Evolutionary conservation across 75 land plant species (phyloP).

Genomic region (Sequoiadendron giganteum): DNA sequence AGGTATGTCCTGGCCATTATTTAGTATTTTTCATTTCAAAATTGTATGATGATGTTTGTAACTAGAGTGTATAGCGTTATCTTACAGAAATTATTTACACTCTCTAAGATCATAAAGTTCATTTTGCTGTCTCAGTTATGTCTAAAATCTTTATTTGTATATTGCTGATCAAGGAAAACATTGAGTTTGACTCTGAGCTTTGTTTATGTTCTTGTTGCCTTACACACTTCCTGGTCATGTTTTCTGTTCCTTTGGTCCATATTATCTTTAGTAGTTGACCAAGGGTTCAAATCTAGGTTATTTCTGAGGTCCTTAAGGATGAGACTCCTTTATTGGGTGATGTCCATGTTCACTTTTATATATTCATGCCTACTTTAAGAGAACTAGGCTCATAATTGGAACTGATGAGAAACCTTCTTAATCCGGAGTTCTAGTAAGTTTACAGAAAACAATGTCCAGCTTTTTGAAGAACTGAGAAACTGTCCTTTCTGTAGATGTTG

Average conservation of each 20-base stretch:
- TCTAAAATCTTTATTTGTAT: background rate
- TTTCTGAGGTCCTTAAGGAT: background rate
- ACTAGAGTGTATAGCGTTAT: background rate
- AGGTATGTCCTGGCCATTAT: slow-evolving; percentile 39
- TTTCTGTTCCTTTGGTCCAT: background rate
- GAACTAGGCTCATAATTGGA: background rate
- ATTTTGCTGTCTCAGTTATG: background rate
- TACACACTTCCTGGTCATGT: background rate
- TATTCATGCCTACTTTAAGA: background rate
- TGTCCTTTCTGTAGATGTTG: background rate
- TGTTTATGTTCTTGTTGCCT: background rate
- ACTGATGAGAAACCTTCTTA: background rate
- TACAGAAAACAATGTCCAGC: background rate
- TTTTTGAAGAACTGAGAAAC: background rate
- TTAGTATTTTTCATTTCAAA: background rate
- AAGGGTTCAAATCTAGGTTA: background rate
- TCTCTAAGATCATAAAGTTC: background rate
- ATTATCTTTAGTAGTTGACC: background rate
- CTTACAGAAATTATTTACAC: background rate
- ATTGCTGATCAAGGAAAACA: background rate
- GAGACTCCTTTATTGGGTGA: background rate
- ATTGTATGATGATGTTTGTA: background rate
- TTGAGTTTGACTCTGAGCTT: background rate
- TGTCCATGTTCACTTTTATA: background rate
- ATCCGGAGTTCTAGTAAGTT: background rate